Percentiles rank a stretch among this genome's conserved stretches.
These are phyloP conservation scores for Daldinia sp. DNA, from an alignment of 2,329 filamentous ascomycete species.

Conservation along the genomic window DNA sequence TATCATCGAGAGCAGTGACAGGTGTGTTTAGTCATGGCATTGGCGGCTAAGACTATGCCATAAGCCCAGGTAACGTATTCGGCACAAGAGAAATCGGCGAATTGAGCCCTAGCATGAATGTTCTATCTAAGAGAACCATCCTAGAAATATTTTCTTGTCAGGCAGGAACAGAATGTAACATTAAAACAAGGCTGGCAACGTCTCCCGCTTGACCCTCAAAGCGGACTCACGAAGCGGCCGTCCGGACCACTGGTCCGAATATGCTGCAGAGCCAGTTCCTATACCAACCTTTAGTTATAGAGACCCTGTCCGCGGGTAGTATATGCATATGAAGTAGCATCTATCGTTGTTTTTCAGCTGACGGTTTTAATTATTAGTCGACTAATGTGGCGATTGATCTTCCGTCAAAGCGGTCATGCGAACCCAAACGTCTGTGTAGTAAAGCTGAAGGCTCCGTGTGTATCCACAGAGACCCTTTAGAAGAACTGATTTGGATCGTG, in stretches of 20 bases:
- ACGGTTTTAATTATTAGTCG: not conserved
- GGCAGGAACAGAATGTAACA: not conserved
- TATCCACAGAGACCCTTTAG: not conserved
- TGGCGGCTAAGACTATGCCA: not conserved
- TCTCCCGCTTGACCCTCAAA: not conserved
- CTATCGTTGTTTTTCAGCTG: not conserved
- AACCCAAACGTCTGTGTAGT: not conserved
- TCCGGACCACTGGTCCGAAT: not conserved
- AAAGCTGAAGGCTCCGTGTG: not conserved
- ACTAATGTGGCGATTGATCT: not conserved
- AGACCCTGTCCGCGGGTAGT: not conserved
- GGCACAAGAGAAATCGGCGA: not conserved
- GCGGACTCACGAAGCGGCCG: not conserved
- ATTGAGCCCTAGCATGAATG: not conserved
- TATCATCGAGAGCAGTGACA: not conserved
- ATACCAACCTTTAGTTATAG: not conserved
- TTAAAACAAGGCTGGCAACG: not conserved
- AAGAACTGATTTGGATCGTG: not conserved
- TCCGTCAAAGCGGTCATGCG: not conserved
- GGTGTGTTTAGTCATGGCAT: not conserved
- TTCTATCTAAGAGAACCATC: not conserved
- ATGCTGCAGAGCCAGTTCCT: not conserved
- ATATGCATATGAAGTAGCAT: not conserved
- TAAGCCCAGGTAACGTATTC: not conserved
- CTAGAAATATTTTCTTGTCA: not conserved